These are phyloP conservation scores for Euphorbia celastroides DNA, from an alignment of 441 rosid species.

Conservation along the genomic window DNA sequence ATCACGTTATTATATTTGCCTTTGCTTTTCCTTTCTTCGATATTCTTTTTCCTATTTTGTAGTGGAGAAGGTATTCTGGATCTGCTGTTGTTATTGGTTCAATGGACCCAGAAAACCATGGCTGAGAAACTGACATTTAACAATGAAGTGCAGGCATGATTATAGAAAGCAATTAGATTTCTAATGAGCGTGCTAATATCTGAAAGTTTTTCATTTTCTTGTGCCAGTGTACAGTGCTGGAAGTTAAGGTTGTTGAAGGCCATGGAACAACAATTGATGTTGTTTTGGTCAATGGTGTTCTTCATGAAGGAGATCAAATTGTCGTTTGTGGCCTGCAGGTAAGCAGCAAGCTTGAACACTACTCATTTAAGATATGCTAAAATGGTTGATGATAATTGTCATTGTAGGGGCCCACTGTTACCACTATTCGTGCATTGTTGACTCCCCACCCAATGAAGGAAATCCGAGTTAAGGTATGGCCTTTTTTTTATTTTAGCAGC, in stretches of 20 bases:
- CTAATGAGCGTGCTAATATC: conserved; percentile 12
- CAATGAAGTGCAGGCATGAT: conserved; percentile 69
- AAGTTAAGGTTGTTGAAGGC: conserved; percentile 95
- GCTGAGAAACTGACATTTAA: conserved; percentile 83
- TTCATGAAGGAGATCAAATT: conserved; percentile 95
- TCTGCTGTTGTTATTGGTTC: conserved; percentile 70
- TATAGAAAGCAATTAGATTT: not conserved
- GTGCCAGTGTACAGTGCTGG: conserved; percentile 85
- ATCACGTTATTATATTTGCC: conserved; percentile 9
- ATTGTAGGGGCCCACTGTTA: conserved; percentile 80
- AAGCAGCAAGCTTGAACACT: conserved; percentile 24
- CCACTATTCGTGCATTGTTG: conserved; percentile 76
- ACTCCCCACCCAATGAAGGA: conserved; percentile 99
- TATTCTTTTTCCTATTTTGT: conserved; percentile 13
- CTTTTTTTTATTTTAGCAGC: not conserved
- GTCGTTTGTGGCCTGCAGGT: conserved; percentile 97
- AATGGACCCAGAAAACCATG: conserved; percentile 97
- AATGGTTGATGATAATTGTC: conserved; percentile 15
- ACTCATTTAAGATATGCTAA: conserved; percentile 8
- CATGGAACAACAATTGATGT: conserved; percentile 95
- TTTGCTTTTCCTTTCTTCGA: not conserved
- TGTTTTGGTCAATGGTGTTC: conserved; percentile 86
- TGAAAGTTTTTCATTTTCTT: conserved; percentile 27
- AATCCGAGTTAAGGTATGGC: conserved; percentile 79
- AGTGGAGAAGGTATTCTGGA: conserved; percentile 98